Evolutionary conservation across 2,329 filamentous ascomycete genomes (phyloP), one percentile per base, ranked within the genome.

Genomic region (Aspergillus neotritici): DNA sequence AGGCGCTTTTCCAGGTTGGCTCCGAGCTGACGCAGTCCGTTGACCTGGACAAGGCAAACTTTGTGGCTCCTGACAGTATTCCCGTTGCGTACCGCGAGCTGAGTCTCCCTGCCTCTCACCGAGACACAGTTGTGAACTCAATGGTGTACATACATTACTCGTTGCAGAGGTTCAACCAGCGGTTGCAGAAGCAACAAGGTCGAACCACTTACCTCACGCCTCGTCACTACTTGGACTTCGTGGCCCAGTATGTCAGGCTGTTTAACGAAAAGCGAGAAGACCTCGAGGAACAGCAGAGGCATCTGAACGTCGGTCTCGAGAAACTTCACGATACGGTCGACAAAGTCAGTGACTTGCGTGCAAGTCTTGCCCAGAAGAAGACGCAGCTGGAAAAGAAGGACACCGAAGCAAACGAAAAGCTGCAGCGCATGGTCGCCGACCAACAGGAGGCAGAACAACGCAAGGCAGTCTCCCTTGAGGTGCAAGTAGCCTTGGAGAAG

Each of bases 131-230:
- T 36, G 80, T 98, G 66, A 99, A 99, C 64, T 86, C 90, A 0
- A 98, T 99, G 93, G 94, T 99, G 3, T 94, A 95, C 61, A 91
- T 98, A 14, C 93, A 99, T 63, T 89, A 97, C 70, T 98, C 93
- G 2, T 73, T 98, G 37, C 87, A 91, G 50, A 78, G 80, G 39
- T 94, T 96, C 77, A 98, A 98, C 62, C 74, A 79, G 54, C 90
- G 88, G 58, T 74, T 98, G 16, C 79, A 86, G 50, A 93, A 88
- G 64, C 93, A 97, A 64, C 93, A 97, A 70, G 89, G 87, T 66
- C 89, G 86, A 68, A 79, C 85, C 25, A 97, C 93, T 0, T 97
- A 87, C 73, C 80, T 98, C 44, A 98, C 94, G 9, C 93, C 93
- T 35, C 84, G 93, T 35, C 93, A 99, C 67, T 99, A 95, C 74